phyloP scores from a whole-genome alignment of 1,284 basidiomycete species.

The Papiliotrema nemorosa region DNA sequence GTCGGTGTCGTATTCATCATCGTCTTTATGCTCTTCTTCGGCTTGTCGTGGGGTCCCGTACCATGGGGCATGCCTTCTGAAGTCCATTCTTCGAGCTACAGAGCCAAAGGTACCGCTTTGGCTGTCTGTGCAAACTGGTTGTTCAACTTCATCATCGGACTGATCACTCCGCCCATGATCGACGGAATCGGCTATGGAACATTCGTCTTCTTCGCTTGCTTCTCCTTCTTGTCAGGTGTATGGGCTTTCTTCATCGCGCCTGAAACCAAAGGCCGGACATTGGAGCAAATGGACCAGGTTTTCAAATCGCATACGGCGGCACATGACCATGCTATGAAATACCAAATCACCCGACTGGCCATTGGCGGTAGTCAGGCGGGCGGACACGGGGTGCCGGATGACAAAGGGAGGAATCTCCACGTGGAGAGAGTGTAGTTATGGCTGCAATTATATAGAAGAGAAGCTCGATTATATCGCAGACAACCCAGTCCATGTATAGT shows the following conservation, averaged over 20 bases:
- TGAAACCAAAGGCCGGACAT: constrained; percentile 25
- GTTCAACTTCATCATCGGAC: constrained; percentile 26
- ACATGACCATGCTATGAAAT: background rate
- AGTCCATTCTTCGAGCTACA: constrained; percentile 21
- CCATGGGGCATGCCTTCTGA: constrained; percentile 40
- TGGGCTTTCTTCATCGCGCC: constrained; percentile 23
- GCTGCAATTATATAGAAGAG: no score
- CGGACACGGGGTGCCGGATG: background rate
- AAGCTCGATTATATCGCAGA: no score
- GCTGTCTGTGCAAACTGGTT: constrained; percentile 35
- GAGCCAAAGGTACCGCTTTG: constrained; percentile 40
- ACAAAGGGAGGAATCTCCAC: background rate
- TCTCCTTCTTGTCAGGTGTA: constrained; percentile 12
- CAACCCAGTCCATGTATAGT: no score
- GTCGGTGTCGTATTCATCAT: constrained; percentile 29
- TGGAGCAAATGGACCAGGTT: constrained; percentile 28
- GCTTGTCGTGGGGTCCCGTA: constrained; percentile 16
- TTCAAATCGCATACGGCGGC: constrained; percentile 17
- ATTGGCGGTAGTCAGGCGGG: background rate
- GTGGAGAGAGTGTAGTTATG: background rate
- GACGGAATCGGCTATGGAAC: constrained; percentile 21
- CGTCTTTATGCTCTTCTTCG: constrained; percentile 20
- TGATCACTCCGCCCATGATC: constrained; percentile 30
- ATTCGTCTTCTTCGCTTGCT: constrained; percentile 28
- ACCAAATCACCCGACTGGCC: background rate